A percentile compares a stretch with the other conserved stretches of the same genome.
phyloP scores from a whole-genome alignment of 2,329 filamentous ascomycete species.

The Colletotrichum shisoi region DNA sequence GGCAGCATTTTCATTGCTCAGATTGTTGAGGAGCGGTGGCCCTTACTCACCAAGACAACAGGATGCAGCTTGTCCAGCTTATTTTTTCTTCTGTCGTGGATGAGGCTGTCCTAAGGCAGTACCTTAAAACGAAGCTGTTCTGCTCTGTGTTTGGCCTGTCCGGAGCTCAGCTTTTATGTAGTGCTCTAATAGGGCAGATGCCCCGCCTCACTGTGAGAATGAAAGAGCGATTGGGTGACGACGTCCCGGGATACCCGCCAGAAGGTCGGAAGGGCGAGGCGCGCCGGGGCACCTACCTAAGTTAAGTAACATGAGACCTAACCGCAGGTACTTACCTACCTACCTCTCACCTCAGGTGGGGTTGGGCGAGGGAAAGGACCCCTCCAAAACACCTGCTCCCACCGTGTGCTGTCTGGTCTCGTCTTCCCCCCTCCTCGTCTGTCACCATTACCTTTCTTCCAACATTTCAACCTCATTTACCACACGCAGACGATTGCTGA shows the following conservation, averaged over 20 bases:
- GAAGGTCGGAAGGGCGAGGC: constrained; percentile 29
- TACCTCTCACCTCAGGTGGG: constrained; percentile 33
- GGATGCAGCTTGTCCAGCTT: constrained; percentile 13
- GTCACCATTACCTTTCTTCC: constrained; percentile 15
- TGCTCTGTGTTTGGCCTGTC: constrained; percentile 22
- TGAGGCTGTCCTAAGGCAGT: constrained; percentile 24
- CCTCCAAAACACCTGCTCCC: constrained; percentile 36
- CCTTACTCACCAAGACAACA: constrained; percentile 35
- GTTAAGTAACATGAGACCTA: constrained; percentile 20
- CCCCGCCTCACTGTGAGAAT: constrained; percentile 23
- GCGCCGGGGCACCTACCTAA: constrained; percentile 14
- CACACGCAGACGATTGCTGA: constrained; percentile 23
- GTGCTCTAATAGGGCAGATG: constrained; percentile 34
- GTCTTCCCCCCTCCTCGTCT: constrained; percentile 21
- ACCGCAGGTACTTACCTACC: constrained; percentile 20
- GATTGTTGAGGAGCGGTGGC: constrained; percentile 37
- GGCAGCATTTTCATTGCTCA: constrained; percentile 30
- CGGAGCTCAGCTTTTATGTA: constrained; percentile 26
- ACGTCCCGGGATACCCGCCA: constrained; percentile 32
- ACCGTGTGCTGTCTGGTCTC: constrained; percentile 13
- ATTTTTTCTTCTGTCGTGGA: constrained; percentile 14
- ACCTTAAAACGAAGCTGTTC: constrained; percentile 32
- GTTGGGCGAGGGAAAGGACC: constrained; percentile 35
- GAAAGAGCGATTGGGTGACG: constrained; percentile 26
- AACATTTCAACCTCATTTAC: constrained; percentile 26